A percentile compares a stretch with the other conserved stretches of the same genome.
Evolutionary conservation across 2,329 filamentous ascomycete genomes (phyloP).

Genomic region (Pyrenophora tritici-repentis): DNA sequence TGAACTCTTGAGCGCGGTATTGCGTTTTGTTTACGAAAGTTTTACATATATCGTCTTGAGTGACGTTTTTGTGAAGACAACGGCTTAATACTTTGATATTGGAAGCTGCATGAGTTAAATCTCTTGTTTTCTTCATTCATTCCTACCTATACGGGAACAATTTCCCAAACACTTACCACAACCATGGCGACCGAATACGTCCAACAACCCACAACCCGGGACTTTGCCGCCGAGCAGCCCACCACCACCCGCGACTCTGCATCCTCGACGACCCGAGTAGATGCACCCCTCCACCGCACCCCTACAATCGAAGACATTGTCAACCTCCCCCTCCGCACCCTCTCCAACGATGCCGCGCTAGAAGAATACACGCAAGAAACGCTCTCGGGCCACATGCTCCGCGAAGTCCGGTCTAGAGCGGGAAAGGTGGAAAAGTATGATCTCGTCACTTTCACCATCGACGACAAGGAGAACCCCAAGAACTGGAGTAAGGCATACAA

Average conservation of each 20-base stretch:
- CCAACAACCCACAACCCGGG: slow-evolving; percentile 14
- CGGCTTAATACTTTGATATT: no score
- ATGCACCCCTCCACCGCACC: slow-evolving; percentile 23
- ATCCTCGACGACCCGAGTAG: slow-evolving; percentile 15
- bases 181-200: slow-evolving; percentile 26
- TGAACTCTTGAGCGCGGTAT: no score
- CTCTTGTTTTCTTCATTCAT: no score
- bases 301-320: slow-evolving; percentile 51
- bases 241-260: slow-evolving; percentile 18
- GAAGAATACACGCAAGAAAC: slow-evolving; percentile 71
- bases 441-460: slow-evolving; percentile 71
- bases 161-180: not conserved
- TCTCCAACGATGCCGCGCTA: slow-evolving; percentile 61
- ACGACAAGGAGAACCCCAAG: slow-evolving; percentile 80
- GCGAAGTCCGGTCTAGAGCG: slow-evolving; percentile 59
- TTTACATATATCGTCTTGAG: no score
- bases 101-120: no score
- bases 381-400: slow-evolving; percentile 64
- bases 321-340: slow-evolving; percentile 68
- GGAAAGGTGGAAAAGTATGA: slow-evolving; percentile 59
- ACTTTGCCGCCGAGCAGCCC: slow-evolving; percentile 17
- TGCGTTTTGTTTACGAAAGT: no score
- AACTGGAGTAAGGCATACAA: slow-evolving; percentile 81
- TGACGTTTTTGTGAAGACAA: no score
- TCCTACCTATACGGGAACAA: not conserved